Conservation (phyloP, 805 yeast species). For the Yarrowia sp. region DNA sequence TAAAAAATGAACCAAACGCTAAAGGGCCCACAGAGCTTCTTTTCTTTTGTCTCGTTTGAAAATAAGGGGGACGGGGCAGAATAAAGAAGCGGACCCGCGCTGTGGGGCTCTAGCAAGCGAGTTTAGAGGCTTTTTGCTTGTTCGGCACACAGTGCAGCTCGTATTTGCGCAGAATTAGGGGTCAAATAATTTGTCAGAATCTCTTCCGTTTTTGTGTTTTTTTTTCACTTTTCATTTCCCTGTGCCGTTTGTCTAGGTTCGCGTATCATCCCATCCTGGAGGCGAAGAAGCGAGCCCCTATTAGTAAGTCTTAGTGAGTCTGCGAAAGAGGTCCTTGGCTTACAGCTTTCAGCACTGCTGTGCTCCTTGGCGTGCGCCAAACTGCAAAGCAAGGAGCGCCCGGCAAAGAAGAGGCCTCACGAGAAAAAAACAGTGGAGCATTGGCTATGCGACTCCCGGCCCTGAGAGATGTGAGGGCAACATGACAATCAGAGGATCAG, state of each 20-base stretch:
- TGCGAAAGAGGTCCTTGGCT: not conserved
- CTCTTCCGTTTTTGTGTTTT: not conserved
- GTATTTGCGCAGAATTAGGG: conserved; percentile 7
- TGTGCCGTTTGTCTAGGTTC: not conserved
- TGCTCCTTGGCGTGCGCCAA: not conserved
- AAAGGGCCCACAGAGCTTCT: not conserved
- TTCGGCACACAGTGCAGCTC: not conserved
- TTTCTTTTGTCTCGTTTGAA: not conserved
- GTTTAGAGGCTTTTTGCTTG: not conserved
- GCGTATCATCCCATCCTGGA: not conserved
- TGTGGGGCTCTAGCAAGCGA: conserved; percentile 3
- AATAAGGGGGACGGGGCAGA: not conserved
- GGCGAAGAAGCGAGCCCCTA: not conserved
- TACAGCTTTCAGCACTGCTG: not conserved
- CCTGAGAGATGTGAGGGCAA: not conserved
- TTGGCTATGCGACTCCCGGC: not conserved
- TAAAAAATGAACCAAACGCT: not conserved
- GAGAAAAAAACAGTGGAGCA: too few species aligned
- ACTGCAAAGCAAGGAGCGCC: too few species aligned
- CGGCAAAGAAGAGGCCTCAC: too few species aligned
- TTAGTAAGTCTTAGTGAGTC: not conserved
- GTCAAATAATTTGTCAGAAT: not conserved
- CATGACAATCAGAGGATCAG: conserved; percentile 1
- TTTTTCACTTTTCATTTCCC: not conserved
- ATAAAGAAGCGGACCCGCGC: not conserved